Conservation (phyloP, 2,329 filamentous ascomycete species). For the Colletotrichum simmondsii region DNA sequence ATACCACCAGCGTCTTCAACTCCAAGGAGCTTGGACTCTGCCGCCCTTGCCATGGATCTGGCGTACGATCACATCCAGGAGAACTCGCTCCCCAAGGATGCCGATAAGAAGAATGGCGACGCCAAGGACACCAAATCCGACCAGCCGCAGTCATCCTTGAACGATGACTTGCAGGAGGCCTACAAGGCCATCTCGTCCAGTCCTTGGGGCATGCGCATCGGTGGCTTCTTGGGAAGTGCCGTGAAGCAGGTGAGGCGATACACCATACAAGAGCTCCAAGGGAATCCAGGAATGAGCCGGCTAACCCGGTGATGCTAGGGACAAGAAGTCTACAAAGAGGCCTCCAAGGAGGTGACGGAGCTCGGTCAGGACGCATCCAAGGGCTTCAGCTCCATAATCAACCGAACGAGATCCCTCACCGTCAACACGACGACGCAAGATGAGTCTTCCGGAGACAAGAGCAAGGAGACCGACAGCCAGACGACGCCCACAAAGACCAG, state of each 20-base stretch:
- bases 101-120: conserved; percentile 54
- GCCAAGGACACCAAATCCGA: conserved; percentile 52
- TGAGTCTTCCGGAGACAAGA: conserved; percentile 35
- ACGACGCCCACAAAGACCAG: conserved; percentile 59
- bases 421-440: conserved; percentile 59
- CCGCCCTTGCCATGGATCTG: conserved; percentile 77
- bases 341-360: conserved; percentile 83
- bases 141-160: conserved; percentile 69
- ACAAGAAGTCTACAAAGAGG: conserved; percentile 85
- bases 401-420: conserved; percentile 79
- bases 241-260: conserved; percentile 79
- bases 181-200: conserved; percentile 93
- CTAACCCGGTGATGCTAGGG: conserved; percentile 61
- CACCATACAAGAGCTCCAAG: background rate
- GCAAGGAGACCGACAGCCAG: conserved; percentile 40
- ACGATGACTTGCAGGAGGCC: conserved; percentile 91
- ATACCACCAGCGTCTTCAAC: background rate
- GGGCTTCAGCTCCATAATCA: conserved; percentile 79
- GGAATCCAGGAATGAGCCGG: background rate
- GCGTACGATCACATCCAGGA: conserved; percentile 98
- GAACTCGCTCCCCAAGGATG: conserved; percentile 74
- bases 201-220: conserved; percentile 89
- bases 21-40: background rate
- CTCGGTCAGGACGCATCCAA: conserved; percentile 85
- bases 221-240: conserved; percentile 90